These are phyloP conservation scores for Fonsecaea multimorphosa DNA, from an alignment of 2,329 filamentous ascomycete species.

Conservation along the genomic window DNA sequence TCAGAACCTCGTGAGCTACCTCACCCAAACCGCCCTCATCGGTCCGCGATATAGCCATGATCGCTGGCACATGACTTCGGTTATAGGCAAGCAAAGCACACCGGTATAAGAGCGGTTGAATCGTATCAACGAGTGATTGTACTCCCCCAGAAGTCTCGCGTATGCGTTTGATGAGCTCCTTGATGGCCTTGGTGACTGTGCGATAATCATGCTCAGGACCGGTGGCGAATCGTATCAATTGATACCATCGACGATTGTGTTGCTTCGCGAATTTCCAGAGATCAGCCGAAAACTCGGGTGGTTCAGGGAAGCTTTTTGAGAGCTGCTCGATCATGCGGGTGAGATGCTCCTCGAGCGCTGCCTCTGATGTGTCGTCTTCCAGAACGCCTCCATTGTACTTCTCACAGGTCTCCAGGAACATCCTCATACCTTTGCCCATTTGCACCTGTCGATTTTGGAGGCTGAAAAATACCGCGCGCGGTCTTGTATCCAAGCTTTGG, in stretches of 20 bases:
- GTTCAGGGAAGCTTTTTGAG: slow-evolving; percentile 76
- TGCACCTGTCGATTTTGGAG: slow-evolving; percentile 79
- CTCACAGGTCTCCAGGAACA: slow-evolving; percentile 85
- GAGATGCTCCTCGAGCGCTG: slow-evolving; percentile 71
- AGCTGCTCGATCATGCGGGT: slow-evolving; percentile 75
- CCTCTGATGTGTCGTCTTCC: slow-evolving; percentile 70
- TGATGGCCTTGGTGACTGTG: slow-evolving; percentile 86
- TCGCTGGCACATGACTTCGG: slow-evolving; percentile 86
- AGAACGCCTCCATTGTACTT: slow-evolving; percentile 87
- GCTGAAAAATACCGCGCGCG: slow-evolving; percentile 86
- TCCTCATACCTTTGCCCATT: slow-evolving; percentile 73
- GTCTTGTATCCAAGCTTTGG: slow-evolving; percentile 74
- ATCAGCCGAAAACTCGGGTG: slow-evolving; percentile 72
- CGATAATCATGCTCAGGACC: slow-evolving; percentile 88
- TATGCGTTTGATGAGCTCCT: slow-evolving; percentile 83
- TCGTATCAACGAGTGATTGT: slow-evolving; percentile 69
- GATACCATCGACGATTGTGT: slow-evolving; percentile 88
- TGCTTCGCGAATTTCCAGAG: slow-evolving; percentile 88
- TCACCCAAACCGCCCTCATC: slow-evolving; percentile 78
- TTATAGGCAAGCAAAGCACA: slow-evolving; percentile 88
- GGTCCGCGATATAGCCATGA: slow-evolving; percentile 84
- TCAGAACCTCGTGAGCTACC: slow-evolving; percentile 85
- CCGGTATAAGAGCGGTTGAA: slow-evolving; percentile 82
- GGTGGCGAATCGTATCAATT: slow-evolving; percentile 85
- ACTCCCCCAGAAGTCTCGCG: slow-evolving; percentile 64